Percentiles rank a stretch among this genome's conserved stretches.
Conservation (phyloP, 306 rosid species). For the Castanea sativa region DNA sequence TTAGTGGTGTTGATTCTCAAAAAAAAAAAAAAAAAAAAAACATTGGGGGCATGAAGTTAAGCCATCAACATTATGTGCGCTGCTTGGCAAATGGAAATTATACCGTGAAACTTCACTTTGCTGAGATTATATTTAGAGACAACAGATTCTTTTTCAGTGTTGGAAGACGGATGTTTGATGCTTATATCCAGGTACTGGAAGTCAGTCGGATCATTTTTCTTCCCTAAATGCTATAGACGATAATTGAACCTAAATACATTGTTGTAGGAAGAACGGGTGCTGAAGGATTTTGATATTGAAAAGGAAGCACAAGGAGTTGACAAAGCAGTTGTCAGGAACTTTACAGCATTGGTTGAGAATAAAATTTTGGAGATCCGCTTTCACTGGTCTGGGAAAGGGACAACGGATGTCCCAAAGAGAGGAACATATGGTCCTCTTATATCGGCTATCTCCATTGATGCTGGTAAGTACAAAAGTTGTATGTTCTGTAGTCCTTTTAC, state of each 20-base stretch:
- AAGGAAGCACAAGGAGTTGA: constrained; percentile 38
- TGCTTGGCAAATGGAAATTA: constrained; percentile 57
- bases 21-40: too few species aligned
- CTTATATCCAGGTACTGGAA: constrained; percentile 53
- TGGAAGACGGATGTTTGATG: constrained; percentile 63
- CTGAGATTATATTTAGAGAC: constrained; percentile 38
- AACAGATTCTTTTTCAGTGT: constrained; percentile 49
- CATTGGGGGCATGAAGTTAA: too few species aligned
- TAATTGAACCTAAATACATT: constrained; percentile 11
- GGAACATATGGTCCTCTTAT: constrained; percentile 63
- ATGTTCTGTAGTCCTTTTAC: not conserved
- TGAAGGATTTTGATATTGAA: constrained; percentile 53
- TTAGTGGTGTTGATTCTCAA: too few species aligned
- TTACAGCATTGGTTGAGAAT: constrained; percentile 35
- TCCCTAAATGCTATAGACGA: not conserved
- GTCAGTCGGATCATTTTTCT: not conserved
- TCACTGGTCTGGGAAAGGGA: constrained; percentile 74
- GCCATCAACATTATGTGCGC: constrained; percentile 31
- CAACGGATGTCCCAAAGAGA: constrained; percentile 38
- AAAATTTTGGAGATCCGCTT: constrained; percentile 48
- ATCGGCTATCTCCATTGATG: constrained; percentile 60
- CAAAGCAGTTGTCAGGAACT: constrained; percentile 27
- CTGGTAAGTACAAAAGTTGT: constrained; percentile 34
- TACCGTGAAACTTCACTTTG: constrained; percentile 4
- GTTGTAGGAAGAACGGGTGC: constrained; percentile 38